These are phyloP conservation scores for Penicillium vulpinum DNA, from an alignment of 2,329 filamentous ascomycete genomes.

Conservation along the genomic window DNA sequence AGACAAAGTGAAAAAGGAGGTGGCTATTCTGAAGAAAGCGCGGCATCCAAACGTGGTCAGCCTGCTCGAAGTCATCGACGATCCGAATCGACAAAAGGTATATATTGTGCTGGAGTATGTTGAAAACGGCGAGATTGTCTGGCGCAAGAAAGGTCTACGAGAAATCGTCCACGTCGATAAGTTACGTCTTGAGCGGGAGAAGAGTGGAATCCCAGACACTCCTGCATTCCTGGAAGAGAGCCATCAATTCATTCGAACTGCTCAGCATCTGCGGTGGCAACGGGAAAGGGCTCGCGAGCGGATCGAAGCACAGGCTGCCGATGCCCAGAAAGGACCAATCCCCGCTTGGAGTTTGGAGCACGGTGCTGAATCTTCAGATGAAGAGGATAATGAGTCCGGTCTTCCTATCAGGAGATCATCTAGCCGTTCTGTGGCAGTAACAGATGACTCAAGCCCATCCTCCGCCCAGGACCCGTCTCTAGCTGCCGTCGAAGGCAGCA, in stretches of 20 bases:
- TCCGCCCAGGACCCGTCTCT: constrained; percentile 39
- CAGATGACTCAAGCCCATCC: constrained; percentile 56
- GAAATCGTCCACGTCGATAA: constrained; percentile 84
- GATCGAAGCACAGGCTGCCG: constrained; percentile 59
- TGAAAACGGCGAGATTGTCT: constrained; percentile 88
- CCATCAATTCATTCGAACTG: constrained; percentile 42
- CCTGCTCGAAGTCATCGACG: constrained; percentile 94
- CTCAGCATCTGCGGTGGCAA: constrained; percentile 43
- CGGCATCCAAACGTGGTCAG: constrained; percentile 96
- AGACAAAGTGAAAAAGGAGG: constrained; percentile 83
- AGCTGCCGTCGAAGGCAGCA: constrained; percentile 70
- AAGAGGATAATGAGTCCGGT: constrained; percentile 44
- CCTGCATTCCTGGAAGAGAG: constrained; percentile 47
- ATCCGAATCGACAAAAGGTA: constrained; percentile 93
- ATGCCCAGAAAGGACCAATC: constrained; percentile 52
- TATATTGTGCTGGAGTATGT: constrained; percentile 97
- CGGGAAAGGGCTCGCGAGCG: constrained; percentile 61
- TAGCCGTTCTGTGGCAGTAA: constrained; percentile 36
- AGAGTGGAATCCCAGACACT: constrained; percentile 76
- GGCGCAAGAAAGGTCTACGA: constrained; percentile 83
- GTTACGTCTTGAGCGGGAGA: constrained; percentile 69
- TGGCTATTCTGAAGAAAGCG: constrained; percentile 97
- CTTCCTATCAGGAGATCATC: constrained; percentile 35
- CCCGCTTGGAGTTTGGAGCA: constrained; percentile 85
- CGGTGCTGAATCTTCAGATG: constrained; percentile 58